Base-by-base conservation (phyloP, 2,329 filamentous ascomycete genomes). In the Epichloe aotearoae region DNA sequence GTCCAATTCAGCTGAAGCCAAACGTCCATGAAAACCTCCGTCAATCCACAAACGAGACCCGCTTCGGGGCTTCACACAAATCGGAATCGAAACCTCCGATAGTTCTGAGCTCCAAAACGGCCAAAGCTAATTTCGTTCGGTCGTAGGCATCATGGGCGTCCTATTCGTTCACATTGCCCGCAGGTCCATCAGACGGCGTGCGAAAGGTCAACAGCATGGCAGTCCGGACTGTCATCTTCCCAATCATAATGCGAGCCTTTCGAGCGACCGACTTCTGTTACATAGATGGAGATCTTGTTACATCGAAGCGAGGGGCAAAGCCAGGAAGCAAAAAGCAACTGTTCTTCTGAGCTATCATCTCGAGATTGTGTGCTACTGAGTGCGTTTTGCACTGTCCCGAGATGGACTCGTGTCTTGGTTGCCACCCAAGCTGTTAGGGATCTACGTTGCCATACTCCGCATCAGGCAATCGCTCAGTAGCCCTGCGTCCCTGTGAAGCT, bases 271-370 rank as follows among this genome's bases (percentile, higher is more conserved):
- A 17, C 23, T 40, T 33, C 17, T 40, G 6, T 40, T 6, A n/a
- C n/a, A n/a, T n/a, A n/a, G 15, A 33, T 20, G 38, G 17, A 7
- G 1, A 17, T 39, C 14, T 20, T 14, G 47, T 50, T 50, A 20
- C 47, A 39, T 50, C 19, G n/a, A 50, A 19, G 47, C 34, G 41
- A 50, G 47, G 47, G 47, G 19, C 39, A 37, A 44, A 30, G 15
- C 17, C 15, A 38, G 12, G 15, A 42, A 34, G 14, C 15, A 44
- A 49, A 49, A 49, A 30, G 33, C 34, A 49, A 49, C 17, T 43
- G 11, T 19, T n/a, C 2, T 23, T 23, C 15, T 40, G 41, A 30
- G 23, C 41, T 47, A 4, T 39, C 36, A 20, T 30, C 19, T 39
- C 45, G 19, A 47, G 15, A 36, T 38, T 26, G 33, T 23, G 19